phyloP scores from a whole-genome alignment of 2,329 filamentous ascomycete species.

The Colletotrichum ledebouriae region DNA sequence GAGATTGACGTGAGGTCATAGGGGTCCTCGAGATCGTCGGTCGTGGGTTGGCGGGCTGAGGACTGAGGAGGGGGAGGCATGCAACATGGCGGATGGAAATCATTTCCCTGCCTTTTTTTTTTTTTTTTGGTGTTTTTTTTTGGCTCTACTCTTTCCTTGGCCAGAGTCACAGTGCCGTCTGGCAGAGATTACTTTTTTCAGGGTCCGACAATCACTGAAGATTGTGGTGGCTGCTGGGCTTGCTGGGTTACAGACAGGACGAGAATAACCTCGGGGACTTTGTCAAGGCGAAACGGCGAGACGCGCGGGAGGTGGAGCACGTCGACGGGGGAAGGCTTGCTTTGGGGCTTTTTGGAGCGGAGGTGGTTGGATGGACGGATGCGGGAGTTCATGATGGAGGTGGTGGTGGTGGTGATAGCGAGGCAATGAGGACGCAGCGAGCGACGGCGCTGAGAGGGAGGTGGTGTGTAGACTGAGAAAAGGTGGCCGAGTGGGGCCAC shows the following conservation, averaged over 20 bases:
- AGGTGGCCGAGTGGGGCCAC: no score
- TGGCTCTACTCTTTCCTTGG: background rate
- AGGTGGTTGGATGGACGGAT: slow-evolving; percentile 9
- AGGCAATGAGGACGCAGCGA: background rate
- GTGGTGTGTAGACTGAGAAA: no score
- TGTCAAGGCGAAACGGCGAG: background rate
- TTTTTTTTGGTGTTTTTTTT: no score
- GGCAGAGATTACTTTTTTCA: slow-evolving; percentile 7
- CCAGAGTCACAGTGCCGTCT: no score
- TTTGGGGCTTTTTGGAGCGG: background rate
- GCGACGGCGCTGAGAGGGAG: no score
- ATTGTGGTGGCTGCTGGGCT: slow-evolving; percentile 18
- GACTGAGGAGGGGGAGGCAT: background rate
- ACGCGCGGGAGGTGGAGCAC: background rate
- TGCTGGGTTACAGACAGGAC: background rate
- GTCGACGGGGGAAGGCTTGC: background rate
- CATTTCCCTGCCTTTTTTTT: background rate
- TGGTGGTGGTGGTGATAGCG: slow-evolving; percentile 19
- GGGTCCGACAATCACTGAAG: slow-evolving; percentile 42
- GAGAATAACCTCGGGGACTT: background rate
- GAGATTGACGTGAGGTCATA: slow-evolving; percentile 38
- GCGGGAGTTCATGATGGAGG: slow-evolving; percentile 9
- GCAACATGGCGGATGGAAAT: background rate
- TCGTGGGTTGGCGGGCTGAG: background rate
- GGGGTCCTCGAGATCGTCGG: slow-evolving; percentile 34